Conservation (phyloP, 2,329 filamentous ascomycete species). For the Nothopassalora personata region DNA sequence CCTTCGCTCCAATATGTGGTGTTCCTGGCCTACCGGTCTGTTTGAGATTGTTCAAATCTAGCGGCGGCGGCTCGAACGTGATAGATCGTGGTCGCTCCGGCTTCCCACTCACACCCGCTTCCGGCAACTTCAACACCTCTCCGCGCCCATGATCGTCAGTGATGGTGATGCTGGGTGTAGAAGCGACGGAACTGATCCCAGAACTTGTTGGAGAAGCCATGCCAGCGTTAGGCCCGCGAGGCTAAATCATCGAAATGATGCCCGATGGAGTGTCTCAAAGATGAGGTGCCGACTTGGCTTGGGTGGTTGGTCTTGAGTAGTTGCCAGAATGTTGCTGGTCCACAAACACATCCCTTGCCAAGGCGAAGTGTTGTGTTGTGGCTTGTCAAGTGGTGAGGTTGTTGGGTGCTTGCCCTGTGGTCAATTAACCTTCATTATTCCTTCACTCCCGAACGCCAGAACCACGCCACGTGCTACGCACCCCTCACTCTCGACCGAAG, state of each 20-base stretch:
- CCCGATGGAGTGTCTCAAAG: background rate
- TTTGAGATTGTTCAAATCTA: background rate
- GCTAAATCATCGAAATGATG: background rate
- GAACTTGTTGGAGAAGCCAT: conserved; percentile 5
- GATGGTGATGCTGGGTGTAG: conserved; percentile 3
- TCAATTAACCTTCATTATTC: background rate
- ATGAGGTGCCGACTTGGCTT: background rate
- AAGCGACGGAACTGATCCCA: background rate
- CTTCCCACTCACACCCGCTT: background rate
- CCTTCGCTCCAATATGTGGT: background rate
- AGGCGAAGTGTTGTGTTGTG: background rate
- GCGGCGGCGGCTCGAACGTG: background rate
- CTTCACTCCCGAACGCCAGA: background rate
- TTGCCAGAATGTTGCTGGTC: background rate
- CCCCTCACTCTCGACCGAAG: background rate
- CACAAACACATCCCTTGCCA: background rate
- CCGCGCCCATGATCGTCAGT: conserved; percentile 1
- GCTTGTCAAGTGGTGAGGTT: background rate
- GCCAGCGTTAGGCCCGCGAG: background rate
- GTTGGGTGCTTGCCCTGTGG: background rate
- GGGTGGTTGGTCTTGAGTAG: background rate
- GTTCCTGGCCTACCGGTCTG: background rate
- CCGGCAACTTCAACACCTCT: background rate
- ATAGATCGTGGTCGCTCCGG: background rate
- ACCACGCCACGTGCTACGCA: background rate